Base-by-base conservation (phyloP, 73 alveolate genomes). In the Paramecium pentaurelia region DNA sequence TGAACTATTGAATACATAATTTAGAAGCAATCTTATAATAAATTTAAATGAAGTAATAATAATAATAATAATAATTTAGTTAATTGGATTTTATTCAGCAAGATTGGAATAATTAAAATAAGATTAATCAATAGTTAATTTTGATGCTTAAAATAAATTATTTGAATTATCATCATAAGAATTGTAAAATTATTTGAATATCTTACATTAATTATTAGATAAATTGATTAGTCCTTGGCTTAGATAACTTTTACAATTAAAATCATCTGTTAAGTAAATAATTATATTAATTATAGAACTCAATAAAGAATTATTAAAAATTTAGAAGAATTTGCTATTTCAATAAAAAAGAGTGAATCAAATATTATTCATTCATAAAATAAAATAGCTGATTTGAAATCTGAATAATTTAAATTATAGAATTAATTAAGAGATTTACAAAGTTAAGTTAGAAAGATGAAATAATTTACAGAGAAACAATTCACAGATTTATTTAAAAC, bases 401-500 rank as follows among this genome's bases (percentile, higher is more conserved):
- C 30, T 27, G 91, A 80, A 18, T 32, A 80, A 49, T 22, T 32
- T 5, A 80, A 80, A 49, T 12, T 27, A 45, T 42, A 40, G 49
- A 47, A 80, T 34, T 10, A 80, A 80, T 18, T 80, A 25, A 20
- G 58, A 45, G 44, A 42, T n/a, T 45, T 20, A 20, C 12, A 20
- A 44, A 49, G 37, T 20, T 20, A 80, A 14, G 73, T 47, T 12
- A 44, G 49, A 80, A 16, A 20, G 16, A 40, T 80, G 44, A 80
- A 47, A 27, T 22, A 40, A 28, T 42, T 18, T 20, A 32, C 49
- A 40, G 71, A 80, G 30, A 80, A 80, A 12, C 45, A 44, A 27
- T 45, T 80, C 14, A 80, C 36, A 8, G 91, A 80, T 16, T 49
- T 80, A 47, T 80, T 80, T 27, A 80, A 80, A 80, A 40, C 71